A percentile compares a stretch with the other conserved stretches of the same genome.
Evolutionary conservation across 768 basidiomycete species (phyloP).

Genomic region (Megacollybia marginata): DNA sequence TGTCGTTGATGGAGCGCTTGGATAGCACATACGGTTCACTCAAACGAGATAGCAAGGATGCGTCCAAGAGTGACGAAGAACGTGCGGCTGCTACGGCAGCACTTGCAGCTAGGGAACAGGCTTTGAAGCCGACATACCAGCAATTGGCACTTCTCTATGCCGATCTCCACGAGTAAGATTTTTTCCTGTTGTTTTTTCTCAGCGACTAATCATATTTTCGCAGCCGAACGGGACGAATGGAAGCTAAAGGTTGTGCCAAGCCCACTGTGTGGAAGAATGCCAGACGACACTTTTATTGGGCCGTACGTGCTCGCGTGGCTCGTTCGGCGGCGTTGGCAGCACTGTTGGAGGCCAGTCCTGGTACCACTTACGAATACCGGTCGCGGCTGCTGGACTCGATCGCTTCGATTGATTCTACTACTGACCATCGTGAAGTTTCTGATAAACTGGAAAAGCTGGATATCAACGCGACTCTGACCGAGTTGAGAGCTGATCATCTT

Average conservation of each 20-base stretch:
- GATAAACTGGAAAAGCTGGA: slow-evolving; percentile 68
- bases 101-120: slow-evolving; percentile 67
- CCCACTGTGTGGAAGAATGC: slow-evolving; percentile 83
- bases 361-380: slow-evolving; percentile 60
- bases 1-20: slow-evolving; percentile 87
- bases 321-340: slow-evolving; percentile 55
- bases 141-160: slow-evolving; percentile 92
- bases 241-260: slow-evolving; percentile 93
- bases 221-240: slow-evolving; percentile 92
- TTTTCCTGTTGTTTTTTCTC: slow-evolving; percentile 1
- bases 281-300: slow-evolving; percentile 91
- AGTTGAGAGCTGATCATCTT: slow-evolving; percentile 66
- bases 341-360: slow-evolving; percentile 67
- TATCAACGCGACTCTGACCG: slow-evolving; percentile 49
- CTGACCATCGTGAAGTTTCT: slow-evolving; percentile 51
- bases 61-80: slow-evolving; percentile 66
- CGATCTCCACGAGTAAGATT: slow-evolving; percentile 88
- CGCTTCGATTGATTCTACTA: slow-evolving; percentile 41
- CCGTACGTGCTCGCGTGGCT: slow-evolving; percentile 75
- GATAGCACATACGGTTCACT: slow-evolving; percentile 76
- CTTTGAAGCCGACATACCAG: slow-evolving; percentile 85
- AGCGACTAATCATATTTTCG: slow-evolving; percentile 6
- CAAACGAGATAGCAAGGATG: slow-evolving; percentile 75
- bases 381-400: slow-evolving; percentile 56
- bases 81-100: slow-evolving; percentile 61